phyloP scores from a whole-genome alignment of 2,329 filamentous ascomycete genomes.

The Aspergillus luchuensis region DNA sequence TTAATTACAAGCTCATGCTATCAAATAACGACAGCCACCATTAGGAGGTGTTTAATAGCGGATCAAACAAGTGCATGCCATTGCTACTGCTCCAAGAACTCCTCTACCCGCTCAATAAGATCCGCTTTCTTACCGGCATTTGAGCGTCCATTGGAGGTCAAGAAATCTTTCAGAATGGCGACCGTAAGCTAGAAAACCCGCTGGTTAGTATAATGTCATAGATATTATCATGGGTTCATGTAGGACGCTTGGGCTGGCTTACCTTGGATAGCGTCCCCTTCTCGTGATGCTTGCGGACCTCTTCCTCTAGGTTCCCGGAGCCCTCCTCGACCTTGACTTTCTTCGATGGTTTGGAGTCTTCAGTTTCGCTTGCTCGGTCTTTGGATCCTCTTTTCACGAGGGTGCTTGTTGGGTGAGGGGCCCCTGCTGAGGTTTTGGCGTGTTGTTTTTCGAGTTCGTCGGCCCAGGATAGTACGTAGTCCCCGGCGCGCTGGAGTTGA shows the following conservation, averaged over 20 bases:
- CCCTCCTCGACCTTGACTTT: slow-evolving; percentile 46
- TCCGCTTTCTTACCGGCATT: slow-evolving; percentile 53
- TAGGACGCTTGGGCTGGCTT: neutral
- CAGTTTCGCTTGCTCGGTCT: slow-evolving; percentile 25
- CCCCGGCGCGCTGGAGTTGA: slow-evolving; percentile 64
- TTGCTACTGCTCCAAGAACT: slow-evolving; percentile 44
- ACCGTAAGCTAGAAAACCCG: slow-evolving; percentile 45
- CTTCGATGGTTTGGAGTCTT: slow-evolving; percentile 44
- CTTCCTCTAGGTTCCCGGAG: slow-evolving; percentile 33
- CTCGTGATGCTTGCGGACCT: slow-evolving; percentile 45
- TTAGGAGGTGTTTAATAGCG: neutral
- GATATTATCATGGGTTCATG: neutral
- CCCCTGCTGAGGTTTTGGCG: slow-evolving; percentile 41
- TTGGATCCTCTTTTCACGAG: slow-evolving; percentile 51
- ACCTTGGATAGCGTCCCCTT: slow-evolving; percentile 49
- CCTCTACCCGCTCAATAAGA: slow-evolving; percentile 53
- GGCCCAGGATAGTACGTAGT: slow-evolving; percentile 77
- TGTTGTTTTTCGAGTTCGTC: slow-evolving; percentile 64
- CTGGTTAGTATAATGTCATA: slow-evolving; percentile 7
- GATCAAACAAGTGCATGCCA: slow-evolving; percentile 17
- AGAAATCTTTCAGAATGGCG: slow-evolving; percentile 49
- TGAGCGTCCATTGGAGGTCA: slow-evolving; percentile 46
- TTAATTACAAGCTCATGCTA: too few relatives aligned
- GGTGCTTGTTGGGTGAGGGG: slow-evolving; percentile 44
- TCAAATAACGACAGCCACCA: neutral